These are phyloP conservation scores for Zopfochytrium polystomum DNA, from an alignment of 371 early-diverging fungal species.

Conservation along the genomic window DNA sequence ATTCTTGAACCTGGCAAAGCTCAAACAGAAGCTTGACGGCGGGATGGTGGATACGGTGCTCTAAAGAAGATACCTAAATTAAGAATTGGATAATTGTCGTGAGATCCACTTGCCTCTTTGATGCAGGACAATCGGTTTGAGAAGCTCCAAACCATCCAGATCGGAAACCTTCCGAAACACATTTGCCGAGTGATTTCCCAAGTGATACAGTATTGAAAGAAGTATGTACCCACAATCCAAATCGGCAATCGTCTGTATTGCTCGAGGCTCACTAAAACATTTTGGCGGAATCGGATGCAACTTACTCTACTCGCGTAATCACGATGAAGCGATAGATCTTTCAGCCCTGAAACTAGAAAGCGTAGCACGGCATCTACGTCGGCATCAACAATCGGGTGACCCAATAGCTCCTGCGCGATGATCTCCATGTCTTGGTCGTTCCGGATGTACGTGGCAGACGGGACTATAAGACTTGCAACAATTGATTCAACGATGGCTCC, in stretches of 20 bases:
- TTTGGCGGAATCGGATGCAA: no score
- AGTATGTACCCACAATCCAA: constrained; percentile 24
- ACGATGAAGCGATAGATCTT: no score
- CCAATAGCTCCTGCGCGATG: not conserved
- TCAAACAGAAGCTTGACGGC: constrained; percentile 67
- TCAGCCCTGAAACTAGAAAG: no score
- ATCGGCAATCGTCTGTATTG: no score
- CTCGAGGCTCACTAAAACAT: no score
- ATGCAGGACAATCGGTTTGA: constrained; percentile 14
- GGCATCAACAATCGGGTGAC: constrained; percentile 1
- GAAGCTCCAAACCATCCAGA: constrained; percentile 21
- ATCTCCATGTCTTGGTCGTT: not conserved
- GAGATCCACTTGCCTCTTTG: constrained; percentile 6
- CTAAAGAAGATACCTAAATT: constrained; percentile 2
- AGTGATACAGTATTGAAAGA: constrained; percentile 30
- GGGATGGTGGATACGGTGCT: constrained; percentile 43
- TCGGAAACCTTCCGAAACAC: constrained; percentile 25
- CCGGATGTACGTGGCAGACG: not conserved
- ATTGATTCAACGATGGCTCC: no score
- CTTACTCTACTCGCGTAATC: no score
- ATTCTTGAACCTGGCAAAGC: constrained; percentile 65
- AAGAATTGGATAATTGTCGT: constrained; percentile 12
- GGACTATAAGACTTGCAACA: no score
- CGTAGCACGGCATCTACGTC: not conserved
- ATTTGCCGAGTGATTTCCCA: constrained; percentile 23